phyloP scores from a whole-genome alignment of 495 filamentous ascomycete genomes.

The Aspergillus kassunensis region DNA sequence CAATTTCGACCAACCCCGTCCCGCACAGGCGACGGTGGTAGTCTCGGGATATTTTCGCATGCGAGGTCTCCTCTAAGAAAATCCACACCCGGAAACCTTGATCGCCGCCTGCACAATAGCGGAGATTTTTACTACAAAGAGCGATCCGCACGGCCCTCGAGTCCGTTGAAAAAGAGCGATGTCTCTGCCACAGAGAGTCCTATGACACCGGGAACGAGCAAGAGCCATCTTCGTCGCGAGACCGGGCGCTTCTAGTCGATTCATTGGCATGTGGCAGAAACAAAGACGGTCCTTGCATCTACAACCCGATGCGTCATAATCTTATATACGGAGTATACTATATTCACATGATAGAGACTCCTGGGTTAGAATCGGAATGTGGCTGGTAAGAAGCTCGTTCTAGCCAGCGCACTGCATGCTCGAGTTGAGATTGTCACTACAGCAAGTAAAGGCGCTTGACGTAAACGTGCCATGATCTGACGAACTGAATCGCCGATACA shows the following conservation, averaged over 20 bases:
- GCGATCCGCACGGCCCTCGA: slow-evolving; percentile 35
- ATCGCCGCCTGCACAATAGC: slow-evolving; percentile 32
- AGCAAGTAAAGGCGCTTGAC: neutral
- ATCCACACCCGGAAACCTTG: slow-evolving; percentile 43
- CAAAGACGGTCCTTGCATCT: slow-evolving; percentile 1
- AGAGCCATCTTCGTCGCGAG: slow-evolving; percentile 34
- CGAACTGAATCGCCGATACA: neutral
- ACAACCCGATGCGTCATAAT: slow-evolving; percentile 1
- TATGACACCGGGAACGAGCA: slow-evolving; percentile 26
- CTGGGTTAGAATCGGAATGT: slow-evolving; percentile 17
- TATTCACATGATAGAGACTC: neutral
- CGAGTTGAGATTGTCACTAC: neutral
- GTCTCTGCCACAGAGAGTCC: slow-evolving; percentile 32
- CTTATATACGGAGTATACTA: neutral
- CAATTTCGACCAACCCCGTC: slow-evolving; percentile 46
- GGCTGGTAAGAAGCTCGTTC: slow-evolving; percentile 3
- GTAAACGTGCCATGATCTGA: neutral
- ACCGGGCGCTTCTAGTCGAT: slow-evolving; percentile 35
- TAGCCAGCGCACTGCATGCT: slow-evolving; percentile 12
- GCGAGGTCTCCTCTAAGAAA: slow-evolving; percentile 79
- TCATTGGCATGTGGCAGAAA: no score
- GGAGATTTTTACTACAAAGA: slow-evolving; percentile 41
- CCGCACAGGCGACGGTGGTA: slow-evolving; percentile 65
- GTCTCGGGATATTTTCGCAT: slow-evolving; percentile 73
- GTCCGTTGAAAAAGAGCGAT: slow-evolving; percentile 42